Evolutionary conservation across 768 basidiomycete species (phyloP).

Genomic region (Naganishia onofrii): DNA sequence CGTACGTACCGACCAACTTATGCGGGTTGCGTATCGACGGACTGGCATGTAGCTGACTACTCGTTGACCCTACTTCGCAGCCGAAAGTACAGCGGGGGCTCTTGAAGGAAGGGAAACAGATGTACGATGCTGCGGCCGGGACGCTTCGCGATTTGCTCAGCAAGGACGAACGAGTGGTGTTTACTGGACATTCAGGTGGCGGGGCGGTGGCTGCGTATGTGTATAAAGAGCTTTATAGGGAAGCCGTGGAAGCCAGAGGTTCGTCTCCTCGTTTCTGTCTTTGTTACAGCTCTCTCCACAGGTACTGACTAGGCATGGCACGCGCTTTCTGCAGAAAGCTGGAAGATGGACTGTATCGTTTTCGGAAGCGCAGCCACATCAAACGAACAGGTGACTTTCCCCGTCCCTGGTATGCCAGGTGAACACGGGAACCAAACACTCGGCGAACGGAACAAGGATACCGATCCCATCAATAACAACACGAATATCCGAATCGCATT

Average conservation of each 20-base stretch:
- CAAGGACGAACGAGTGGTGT: neutral
- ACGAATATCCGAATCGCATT: neutral
- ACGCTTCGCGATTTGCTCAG: neutral
- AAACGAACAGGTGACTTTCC: neutral
- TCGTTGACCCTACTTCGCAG: neutral
- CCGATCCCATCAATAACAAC: neutral
- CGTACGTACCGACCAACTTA: neutral
- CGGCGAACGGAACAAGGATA: neutral
- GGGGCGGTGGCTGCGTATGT: neutral
- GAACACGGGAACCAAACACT: neutral
- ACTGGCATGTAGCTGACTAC: neutral
- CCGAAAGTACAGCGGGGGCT: neutral
- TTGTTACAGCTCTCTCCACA: neutral
- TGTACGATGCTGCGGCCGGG: neutral
- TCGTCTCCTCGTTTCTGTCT: neutral
- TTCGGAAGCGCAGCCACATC: neutral
- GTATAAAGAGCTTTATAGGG: constrained; percentile 1
- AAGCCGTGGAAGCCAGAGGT: neutral
- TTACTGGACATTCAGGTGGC: constrained; percentile 1
- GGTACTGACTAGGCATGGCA: neutral
- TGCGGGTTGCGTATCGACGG: no score
- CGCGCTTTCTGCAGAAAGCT: neutral
- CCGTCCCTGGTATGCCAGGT: neutral
- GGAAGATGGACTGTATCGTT: neutral
- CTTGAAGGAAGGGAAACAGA: neutral